Evolutionary conservation across 306 rosid species (phyloP).

Genomic region (Crotalaria pallida): DNA sequence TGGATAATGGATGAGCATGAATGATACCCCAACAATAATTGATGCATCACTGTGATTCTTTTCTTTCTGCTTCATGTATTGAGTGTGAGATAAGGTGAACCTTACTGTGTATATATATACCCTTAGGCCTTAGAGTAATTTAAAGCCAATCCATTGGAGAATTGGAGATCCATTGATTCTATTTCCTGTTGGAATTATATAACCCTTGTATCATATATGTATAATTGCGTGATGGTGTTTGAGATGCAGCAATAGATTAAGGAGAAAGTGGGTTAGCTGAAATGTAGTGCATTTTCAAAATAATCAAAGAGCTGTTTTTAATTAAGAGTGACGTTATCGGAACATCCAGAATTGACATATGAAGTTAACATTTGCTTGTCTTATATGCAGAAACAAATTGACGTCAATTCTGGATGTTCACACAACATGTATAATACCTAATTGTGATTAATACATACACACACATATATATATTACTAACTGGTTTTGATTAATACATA

Average conservation of each 20-base stretch:
- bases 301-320: conserved; percentile 1
- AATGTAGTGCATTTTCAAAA: background rate
- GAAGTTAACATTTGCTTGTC: too few relatives aligned
- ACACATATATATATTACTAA: too few relatives aligned
- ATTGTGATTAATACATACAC: too few relatives aligned
- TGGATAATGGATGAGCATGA: conserved; percentile 27
- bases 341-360: too few relatives aligned
- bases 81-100: background rate
- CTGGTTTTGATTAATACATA: too few relatives aligned
- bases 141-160: background rate
- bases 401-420: too few relatives aligned
- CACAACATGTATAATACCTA: too few relatives aligned
- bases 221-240: background rate
- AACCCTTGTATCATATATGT: background rate
- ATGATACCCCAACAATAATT: conserved; percentile 28
- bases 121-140: background rate
- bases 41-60: conserved; percentile 25
- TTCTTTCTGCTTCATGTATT: conserved; percentile 3
- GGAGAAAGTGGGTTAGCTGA: conserved; percentile 20
- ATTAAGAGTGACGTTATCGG: too few relatives aligned
- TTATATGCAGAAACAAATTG: too few relatives aligned
- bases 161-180: background rate
- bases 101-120: background rate
- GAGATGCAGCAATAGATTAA: conserved; percentile 15
- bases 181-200: background rate